Percentiles rank a stretch among this genome's conserved stretches.
phyloP scores from a whole-genome alignment of 306 rosid genomes.

The Nissolia schottii region DNA sequence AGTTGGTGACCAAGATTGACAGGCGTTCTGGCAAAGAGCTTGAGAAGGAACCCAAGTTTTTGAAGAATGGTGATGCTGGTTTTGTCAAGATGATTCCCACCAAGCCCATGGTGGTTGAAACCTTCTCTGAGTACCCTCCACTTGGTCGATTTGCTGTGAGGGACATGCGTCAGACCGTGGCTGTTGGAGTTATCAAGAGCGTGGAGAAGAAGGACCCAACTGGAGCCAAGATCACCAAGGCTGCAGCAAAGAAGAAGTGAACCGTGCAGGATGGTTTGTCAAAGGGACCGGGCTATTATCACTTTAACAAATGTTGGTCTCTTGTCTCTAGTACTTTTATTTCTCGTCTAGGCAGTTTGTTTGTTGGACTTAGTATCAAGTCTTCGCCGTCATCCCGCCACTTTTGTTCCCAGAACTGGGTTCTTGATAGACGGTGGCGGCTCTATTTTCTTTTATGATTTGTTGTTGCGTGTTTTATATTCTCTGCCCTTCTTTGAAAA shows the following conservation, averaged over 20 bases:
- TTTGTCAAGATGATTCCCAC: conserved; percentile 83
- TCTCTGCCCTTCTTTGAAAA: neutral
- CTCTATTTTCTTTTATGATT: neutral
- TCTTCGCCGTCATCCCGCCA: conserved; percentile 28
- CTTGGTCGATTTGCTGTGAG: conserved; percentile 90
- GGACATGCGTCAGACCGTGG: conserved; percentile 94
- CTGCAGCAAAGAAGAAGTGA: conserved; percentile 86
- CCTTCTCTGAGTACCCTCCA: conserved; percentile 78
- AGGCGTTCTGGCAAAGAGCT: conserved; percentile 87
- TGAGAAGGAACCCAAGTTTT: conserved; percentile 85
- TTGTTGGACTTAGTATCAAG: conserved; percentile 12
- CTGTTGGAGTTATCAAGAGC: conserved; percentile 83
- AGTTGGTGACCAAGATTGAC: conserved; percentile 80
- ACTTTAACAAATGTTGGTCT: conserved; percentile 24
- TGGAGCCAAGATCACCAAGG: conserved; percentile 73
- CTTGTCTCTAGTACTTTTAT: neutral
- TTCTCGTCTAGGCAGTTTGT: neutral
- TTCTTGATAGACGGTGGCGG: conserved; percentile 63
- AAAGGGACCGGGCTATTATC: neutral
- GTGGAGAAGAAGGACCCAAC: conserved; percentile 87
- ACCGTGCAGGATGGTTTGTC: conserved; percentile 27
- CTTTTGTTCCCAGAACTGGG: conserved; percentile 55
- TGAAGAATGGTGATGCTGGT: conserved; percentile 90
- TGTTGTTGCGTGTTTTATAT: neutral
- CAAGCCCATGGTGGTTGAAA: conserved; percentile 92